Conservation (phyloP, 2,329 filamentous ascomycete species). For the Aspergillus puulaauensis region DNA sequence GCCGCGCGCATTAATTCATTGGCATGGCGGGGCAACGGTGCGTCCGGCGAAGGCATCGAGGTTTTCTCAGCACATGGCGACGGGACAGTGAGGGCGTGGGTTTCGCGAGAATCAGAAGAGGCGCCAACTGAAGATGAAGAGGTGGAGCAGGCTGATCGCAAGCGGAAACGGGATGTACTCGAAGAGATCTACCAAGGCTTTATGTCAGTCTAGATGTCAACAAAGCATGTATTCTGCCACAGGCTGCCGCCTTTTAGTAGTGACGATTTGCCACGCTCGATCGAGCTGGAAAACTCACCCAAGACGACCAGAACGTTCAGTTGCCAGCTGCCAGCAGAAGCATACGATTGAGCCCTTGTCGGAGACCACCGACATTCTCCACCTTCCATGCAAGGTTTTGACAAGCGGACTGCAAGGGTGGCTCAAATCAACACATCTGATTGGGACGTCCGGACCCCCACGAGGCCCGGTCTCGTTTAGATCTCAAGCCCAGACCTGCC, state of each 20-base stretch:
- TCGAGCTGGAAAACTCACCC: not conserved
- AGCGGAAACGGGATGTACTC: conserved; percentile 73
- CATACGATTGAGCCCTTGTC: not conserved
- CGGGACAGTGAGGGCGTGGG: conserved; percentile 80
- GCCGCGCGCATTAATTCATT: conserved; percentile 70
- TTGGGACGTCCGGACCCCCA: conserved; percentile 1
- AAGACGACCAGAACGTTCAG: not conserved
- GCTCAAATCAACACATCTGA: not conserved
- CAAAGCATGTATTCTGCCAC: not conserved
- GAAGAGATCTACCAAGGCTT: conserved; percentile 78
- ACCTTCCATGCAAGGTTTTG: not conserved
- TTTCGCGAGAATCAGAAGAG: conserved; percentile 57
- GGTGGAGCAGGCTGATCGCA: conserved; percentile 52
- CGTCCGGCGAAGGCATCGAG: conserved; percentile 58
- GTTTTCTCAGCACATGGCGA: conserved; percentile 83
- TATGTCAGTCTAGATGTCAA: conserved; percentile 42
- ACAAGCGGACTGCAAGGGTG: not conserved
- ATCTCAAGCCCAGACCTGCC: not conserved
- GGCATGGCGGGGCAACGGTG: conserved; percentile 68
- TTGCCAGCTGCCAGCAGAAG: too few relatives aligned
- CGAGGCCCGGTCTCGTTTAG: conserved; percentile 6
- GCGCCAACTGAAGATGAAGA: conserved; percentile 46
- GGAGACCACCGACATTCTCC: not conserved
- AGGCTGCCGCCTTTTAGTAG: not conserved
- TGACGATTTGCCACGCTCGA: not conserved